These are phyloP conservation scores for Trypethelium eluteriae DNA, from an alignment of 495 filamentous ascomycete species.

Conservation along the genomic window DNA sequence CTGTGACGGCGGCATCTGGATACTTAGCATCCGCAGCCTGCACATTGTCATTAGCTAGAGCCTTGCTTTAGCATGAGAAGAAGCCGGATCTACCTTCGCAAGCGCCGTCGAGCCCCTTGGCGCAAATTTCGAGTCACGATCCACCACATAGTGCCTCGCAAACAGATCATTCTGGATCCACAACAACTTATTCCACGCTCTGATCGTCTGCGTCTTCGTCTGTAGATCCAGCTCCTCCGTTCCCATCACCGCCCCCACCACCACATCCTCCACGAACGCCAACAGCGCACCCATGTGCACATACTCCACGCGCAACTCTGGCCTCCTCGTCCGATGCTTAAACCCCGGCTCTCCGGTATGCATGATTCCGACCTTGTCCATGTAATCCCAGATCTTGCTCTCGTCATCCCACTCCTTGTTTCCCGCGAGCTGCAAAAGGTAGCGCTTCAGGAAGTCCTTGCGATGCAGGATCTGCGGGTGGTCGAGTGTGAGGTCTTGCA, in stretches of 20 bases:
- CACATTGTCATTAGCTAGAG: background rate
- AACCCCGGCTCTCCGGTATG: slow-evolving; percentile 33
- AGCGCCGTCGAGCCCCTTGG: slow-evolving; percentile 5
- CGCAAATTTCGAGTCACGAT: slow-evolving; percentile 8
- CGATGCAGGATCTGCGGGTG: slow-evolving; percentile 38
- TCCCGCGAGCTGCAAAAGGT: slow-evolving; percentile 26
- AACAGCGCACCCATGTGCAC: slow-evolving; percentile 63
- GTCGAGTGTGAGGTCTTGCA: slow-evolving; percentile 30
- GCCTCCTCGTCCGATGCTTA: slow-evolving; percentile 45
- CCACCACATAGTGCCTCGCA: slow-evolving; percentile 59
- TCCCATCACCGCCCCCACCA: slow-evolving; percentile 64
- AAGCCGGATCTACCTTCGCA: background rate
- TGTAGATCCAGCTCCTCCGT: slow-evolving; percentile 55
- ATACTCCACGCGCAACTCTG: slow-evolving; percentile 64
- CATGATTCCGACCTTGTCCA: slow-evolving; percentile 46
- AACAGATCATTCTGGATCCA: slow-evolving; percentile 80
- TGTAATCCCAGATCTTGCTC: slow-evolving; percentile 16
- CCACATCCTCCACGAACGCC: slow-evolving; percentile 64
- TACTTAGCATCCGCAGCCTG: slow-evolving; percentile 6
- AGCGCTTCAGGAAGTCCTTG: slow-evolving; percentile 37
- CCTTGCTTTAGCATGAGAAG: background rate
- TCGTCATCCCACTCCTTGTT: slow-evolving; percentile 21
- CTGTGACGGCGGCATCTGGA: background rate
- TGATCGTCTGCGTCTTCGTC: slow-evolving; percentile 60
- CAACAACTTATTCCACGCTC: slow-evolving; percentile 53